Conservation (phyloP, 352 stramenopile genomes). For the Phytophthora gonapodyides region DNA sequence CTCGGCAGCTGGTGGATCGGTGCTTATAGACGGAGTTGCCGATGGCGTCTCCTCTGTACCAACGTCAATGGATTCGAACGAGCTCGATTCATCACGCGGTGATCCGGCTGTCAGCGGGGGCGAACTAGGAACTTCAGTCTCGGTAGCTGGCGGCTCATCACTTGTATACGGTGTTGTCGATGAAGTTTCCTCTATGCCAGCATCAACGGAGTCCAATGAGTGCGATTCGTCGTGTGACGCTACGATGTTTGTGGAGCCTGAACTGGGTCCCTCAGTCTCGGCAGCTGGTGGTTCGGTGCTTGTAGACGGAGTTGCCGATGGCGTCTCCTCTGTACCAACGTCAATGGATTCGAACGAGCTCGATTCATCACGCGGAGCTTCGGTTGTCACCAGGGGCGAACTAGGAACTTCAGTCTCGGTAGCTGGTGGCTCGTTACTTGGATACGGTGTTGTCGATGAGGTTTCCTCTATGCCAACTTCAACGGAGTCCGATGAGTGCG, state of each 20-base stretch:
- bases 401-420: constrained; percentile 10
- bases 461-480: not conserved
- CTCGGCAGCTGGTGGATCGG: too few species aligned
- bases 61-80: not conserved
- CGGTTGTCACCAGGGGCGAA: not conserved
- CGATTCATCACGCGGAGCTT: not conserved
- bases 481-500: not conserved
- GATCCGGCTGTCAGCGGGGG: not conserved
- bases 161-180: not conserved
- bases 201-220: not conserved
- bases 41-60: not conserved
- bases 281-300: too few species aligned
- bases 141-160: not conserved
- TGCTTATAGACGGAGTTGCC: constrained; percentile 1
- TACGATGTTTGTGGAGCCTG: too few species aligned
- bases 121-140: constrained; percentile 9
- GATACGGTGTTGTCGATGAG: constrained; percentile 1
- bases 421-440: not conserved
- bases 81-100: not conserved
- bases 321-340: not conserved
- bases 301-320: constrained; percentile 5
- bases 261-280: too few species aligned
- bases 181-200: not conserved
- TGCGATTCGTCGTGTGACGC: not conserved
- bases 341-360: not conserved